A percentile compares a stretch with the other conserved stretches of the same genome.
Evolutionary conservation across 768 basidiomycete genomes (phyloP).

Genomic region (Tylopilus cervinicoccineus): DNA sequence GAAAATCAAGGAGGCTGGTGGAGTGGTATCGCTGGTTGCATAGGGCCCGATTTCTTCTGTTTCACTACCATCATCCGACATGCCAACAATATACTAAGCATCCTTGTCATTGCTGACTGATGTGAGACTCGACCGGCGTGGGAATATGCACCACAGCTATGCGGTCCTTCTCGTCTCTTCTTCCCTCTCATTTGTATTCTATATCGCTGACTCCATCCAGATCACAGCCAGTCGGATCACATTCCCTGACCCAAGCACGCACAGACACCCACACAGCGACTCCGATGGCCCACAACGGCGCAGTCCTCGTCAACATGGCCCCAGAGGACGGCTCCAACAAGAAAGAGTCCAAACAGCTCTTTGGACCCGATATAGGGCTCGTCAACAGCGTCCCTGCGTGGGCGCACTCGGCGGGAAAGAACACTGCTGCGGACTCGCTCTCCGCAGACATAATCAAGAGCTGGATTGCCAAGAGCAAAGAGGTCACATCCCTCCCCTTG

Average conservation of each 20-base stretch:
- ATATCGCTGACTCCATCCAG: slow-evolving; percentile 16
- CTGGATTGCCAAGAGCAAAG: slow-evolving; percentile 87
- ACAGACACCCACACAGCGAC: slow-evolving; percentile 47
- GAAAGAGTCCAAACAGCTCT: slow-evolving; percentile 68
- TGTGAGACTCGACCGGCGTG: neutral
- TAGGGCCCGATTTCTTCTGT: slow-evolving; percentile 33
- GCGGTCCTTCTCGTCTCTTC: slow-evolving; percentile 11
- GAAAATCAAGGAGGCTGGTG: slow-evolving; percentile 92
- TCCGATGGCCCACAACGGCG: slow-evolving; percentile 43
- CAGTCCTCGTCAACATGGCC: slow-evolving; percentile 26
- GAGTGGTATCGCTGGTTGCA: slow-evolving; percentile 90
- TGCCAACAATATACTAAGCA: no score
- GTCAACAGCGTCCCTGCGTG: slow-evolving; percentile 66
- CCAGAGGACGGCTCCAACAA: slow-evolving; percentile 25
- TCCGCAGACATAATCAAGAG: slow-evolving; percentile 75
- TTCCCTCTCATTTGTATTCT: neutral
- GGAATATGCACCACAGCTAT: neutral
- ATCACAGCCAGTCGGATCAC: slow-evolving; percentile 56
- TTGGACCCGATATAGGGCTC: slow-evolving; percentile 88
- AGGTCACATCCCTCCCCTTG: slow-evolving; percentile 41
- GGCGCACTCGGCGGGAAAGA: slow-evolving; percentile 65
- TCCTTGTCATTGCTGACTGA: neutral
- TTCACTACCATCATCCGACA: neutral
- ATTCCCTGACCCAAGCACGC: slow-evolving; percentile 45
- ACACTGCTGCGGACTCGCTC: slow-evolving; percentile 59